These are phyloP conservation scores for Malania oleifera DNA, from an alignment of 164 flowering plant genomes.

Conservation along the genomic window DNA sequence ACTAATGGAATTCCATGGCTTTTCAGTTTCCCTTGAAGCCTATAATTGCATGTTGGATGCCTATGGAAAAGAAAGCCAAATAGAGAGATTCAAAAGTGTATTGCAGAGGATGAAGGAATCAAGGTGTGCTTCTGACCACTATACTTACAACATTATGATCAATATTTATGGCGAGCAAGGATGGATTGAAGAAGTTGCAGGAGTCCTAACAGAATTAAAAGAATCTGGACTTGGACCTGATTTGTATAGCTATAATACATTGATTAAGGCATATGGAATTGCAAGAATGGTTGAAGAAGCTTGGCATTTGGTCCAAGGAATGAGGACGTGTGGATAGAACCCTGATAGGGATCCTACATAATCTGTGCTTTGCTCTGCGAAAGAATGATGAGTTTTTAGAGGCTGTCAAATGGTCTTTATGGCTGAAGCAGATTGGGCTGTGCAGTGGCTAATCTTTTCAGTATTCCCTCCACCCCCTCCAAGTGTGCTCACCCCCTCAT, in stretches of 20 bases:
- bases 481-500: too few species aligned
- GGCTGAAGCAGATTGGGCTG: conserved; percentile 86
- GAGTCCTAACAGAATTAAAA: conserved; percentile 58
- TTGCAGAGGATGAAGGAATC: conserved; percentile 64
- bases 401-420: conserved; percentile 96
- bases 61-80: conserved; percentile 72
- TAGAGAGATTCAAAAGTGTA: conserved; percentile 58
- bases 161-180: conserved; percentile 82
- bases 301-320: conserved; percentile 63
- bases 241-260: conserved; percentile 82
- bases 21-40: conserved; percentile 83
- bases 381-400: conserved; percentile 79
- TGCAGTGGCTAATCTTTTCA: too few species aligned
- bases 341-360: conserved; percentile 77
- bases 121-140: conserved; percentile 48
- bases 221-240: conserved; percentile 64
- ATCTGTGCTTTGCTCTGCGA: conserved; percentile 53
- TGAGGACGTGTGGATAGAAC: conserved; percentile 67
- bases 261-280: conserved; percentile 92
- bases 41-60: conserved; percentile 90
- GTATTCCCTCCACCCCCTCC: too few species aligned
- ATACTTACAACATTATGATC: conserved; percentile 80
- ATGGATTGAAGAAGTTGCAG: conserved; percentile 86
- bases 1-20: conserved; percentile 71
- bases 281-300: conserved; percentile 96